A percentile compares a stretch with the other conserved stretches of the same genome.
Conservation (phyloP, 208 protist genomes). For the Willaertia magna region DNA sequence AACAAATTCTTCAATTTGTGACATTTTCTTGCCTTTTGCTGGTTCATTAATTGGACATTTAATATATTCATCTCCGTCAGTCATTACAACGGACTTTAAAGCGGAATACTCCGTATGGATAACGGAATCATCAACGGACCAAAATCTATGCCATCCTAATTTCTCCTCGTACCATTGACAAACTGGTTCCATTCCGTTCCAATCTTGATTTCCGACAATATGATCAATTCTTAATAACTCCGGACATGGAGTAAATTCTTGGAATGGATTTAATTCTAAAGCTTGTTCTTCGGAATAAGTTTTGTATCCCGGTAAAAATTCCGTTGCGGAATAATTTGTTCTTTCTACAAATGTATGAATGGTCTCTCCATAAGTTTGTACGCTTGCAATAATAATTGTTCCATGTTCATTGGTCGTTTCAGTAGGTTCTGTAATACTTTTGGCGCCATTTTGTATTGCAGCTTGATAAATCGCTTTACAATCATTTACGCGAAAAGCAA, state of each 20-base stretch:
- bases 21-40: conserved; percentile 48
- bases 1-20: conserved; percentile 67
- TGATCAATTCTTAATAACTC: conserved; percentile 48
- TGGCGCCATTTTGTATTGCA: conserved; percentile 39
- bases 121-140: conserved; percentile 59
- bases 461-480: conserved; percentile 34
- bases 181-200: conserved; percentile 42
- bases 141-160: conserved; percentile 58
- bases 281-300: neutral
- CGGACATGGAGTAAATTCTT: neutral
- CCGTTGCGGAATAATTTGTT: conserved; percentile 37
- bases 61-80: conserved; percentile 43
- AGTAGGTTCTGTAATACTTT: conserved; percentile 34
- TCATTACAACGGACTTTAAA: conserved; percentile 52
- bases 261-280: neutral
- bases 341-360: conserved; percentile 57
- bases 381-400: conserved; percentile 39
- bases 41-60: conserved; percentile 75
- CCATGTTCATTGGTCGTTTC: conserved; percentile 39
- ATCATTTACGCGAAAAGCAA: conserved; percentile 52
- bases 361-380: conserved; percentile 53
- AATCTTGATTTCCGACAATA: conserved; percentile 56
- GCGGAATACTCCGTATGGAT: conserved; percentile 62
- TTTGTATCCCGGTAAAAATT: conserved; percentile 47
- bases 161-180: conserved; percentile 49